These are phyloP conservation scores for Scedosporium apiospermum DNA, from an alignment of 2,329 filamentous ascomycete species.

Conservation along the genomic window DNA sequence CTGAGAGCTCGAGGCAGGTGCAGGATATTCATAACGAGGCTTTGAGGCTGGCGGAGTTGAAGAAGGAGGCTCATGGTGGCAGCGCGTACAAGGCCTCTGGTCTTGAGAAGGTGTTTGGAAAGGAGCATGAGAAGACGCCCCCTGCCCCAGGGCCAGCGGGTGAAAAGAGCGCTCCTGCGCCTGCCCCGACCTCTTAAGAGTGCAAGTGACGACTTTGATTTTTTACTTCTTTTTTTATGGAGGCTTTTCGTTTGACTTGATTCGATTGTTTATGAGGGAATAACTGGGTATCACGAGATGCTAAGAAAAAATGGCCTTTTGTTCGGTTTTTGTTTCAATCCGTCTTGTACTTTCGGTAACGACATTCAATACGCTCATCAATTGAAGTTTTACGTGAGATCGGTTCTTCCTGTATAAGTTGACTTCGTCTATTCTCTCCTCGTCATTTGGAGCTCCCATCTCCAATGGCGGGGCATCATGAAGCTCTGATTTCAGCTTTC, in stretches of 20 bases:
- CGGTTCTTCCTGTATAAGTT: neutral
- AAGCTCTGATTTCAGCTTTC: neutral
- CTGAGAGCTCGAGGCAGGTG: constrained; percentile 75
- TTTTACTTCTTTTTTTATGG: neutral
- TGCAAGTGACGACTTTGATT: neutral
- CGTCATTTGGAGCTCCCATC: neutral
- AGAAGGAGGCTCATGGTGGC: constrained; percentile 56
- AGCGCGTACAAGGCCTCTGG: constrained; percentile 51
- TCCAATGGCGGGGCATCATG: neutral
- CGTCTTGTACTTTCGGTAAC: neutral
- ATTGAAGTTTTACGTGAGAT: too few species aligned
- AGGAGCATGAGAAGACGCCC: constrained; percentile 21
- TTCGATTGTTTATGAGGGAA: neutral
- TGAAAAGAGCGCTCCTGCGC: neutral
- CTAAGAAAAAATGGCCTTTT: neutral
- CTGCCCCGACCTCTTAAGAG: neutral
- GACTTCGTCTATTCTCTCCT: neutral
- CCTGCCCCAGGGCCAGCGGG: neutral
- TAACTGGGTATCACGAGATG: neutral
- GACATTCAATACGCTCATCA: neutral
- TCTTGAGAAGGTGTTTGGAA: constrained; percentile 48
- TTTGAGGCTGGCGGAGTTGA: constrained; percentile 75
- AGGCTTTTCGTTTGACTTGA: neutral
- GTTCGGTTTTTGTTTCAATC: neutral
- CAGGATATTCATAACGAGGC: constrained; percentile 91